Evolutionary conservation across 805 yeast genomes (phyloP).

Genomic region (Myxozyma udenii): DNA sequence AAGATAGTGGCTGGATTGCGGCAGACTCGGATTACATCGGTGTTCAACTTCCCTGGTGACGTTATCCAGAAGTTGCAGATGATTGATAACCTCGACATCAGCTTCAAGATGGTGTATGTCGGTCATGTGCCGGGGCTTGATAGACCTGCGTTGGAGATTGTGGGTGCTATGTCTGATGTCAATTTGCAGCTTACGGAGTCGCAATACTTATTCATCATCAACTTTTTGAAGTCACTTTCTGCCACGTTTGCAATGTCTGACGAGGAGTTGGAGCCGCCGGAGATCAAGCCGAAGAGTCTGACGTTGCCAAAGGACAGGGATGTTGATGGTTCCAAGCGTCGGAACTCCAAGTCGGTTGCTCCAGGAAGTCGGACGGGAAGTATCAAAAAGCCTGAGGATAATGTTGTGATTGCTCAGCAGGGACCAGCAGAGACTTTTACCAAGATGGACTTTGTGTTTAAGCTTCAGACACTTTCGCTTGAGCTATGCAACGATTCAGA

Average conservation of each 20-base stretch:
- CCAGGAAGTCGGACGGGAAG: background rate
- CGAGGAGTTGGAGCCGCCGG: slow-evolving; percentile 15
- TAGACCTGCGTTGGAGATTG: slow-evolving; percentile 30
- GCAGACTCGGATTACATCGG: slow-evolving; percentile 65
- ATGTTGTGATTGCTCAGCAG: background rate
- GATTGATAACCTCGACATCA: slow-evolving; percentile 57
- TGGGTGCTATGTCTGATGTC: slow-evolving; percentile 33
- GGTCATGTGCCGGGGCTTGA: slow-evolving; percentile 32
- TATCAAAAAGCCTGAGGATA: background rate
- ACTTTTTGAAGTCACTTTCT: slow-evolving; percentile 28
- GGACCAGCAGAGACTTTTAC: slow-evolving; percentile 18
- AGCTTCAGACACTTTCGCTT: slow-evolving; percentile 24
- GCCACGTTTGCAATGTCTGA: slow-evolving; percentile 22
- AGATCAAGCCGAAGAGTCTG: background rate
- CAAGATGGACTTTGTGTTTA: slow-evolving; percentile 31
- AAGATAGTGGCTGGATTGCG: slow-evolving; percentile 65
- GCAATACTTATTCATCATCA: slow-evolving; percentile 31
- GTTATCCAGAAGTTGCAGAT: slow-evolving; percentile 57
- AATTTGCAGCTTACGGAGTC: slow-evolving; percentile 30
- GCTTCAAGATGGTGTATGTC: slow-evolving; percentile 41
- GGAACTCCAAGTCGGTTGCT: slow-evolving; percentile 13
- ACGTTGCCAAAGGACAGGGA: background rate
- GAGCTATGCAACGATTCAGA: slow-evolving; percentile 35
- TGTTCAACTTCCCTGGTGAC: slow-evolving; percentile 49
- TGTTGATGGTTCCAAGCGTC: slow-evolving; percentile 6